Evolutionary conservation across 495 filamentous ascomycete species (phyloP).

Genomic region (Pyronema domesticum): DNA sequence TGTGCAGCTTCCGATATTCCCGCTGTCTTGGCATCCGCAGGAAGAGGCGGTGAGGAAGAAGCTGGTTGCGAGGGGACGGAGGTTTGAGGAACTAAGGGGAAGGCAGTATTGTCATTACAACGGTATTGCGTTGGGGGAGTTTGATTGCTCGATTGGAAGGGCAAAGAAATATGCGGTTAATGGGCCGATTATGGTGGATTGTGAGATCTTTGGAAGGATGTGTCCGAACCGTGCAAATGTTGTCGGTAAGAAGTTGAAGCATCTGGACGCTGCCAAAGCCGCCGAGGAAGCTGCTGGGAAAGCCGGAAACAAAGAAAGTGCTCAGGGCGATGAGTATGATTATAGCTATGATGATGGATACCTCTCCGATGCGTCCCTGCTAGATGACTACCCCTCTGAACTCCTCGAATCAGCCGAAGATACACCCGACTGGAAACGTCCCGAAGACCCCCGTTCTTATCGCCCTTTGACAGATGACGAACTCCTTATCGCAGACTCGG

Average conservation of each 20-base stretch:
- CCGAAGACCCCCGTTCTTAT: background rate
- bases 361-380: background rate
- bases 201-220: slow-evolving; percentile 16
- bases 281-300: background rate
- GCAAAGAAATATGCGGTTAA: slow-evolving; percentile 12
- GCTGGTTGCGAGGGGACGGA: slow-evolving; percentile 32
- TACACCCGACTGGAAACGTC: background rate
- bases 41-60: slow-evolving; percentile 26
- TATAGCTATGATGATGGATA: background rate
- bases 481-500: slow-evolving; percentile 20
- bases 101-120: slow-evolving; percentile 45
- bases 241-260: background rate
- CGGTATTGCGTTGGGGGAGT: slow-evolving; percentile 27
- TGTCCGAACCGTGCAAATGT: slow-evolving; percentile 1
- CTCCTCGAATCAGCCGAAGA: background rate
- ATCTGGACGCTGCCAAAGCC: no score
- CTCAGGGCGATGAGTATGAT: background rate
- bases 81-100: slow-evolving; percentile 38
- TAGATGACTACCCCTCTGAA: background rate
- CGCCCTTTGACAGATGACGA: slow-evolving; percentile 12
- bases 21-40: slow-evolving; percentile 37
- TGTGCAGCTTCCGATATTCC: slow-evolving; percentile 36
- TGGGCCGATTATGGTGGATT: slow-evolving; percentile 39
- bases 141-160: background rate
- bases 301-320: background rate